Percentiles rank a stretch among this genome's conserved stretches.
phyloP scores from a whole-genome alignment of 2,329 filamentous ascomycete species.

The Colletotrichum sp. region DNA sequence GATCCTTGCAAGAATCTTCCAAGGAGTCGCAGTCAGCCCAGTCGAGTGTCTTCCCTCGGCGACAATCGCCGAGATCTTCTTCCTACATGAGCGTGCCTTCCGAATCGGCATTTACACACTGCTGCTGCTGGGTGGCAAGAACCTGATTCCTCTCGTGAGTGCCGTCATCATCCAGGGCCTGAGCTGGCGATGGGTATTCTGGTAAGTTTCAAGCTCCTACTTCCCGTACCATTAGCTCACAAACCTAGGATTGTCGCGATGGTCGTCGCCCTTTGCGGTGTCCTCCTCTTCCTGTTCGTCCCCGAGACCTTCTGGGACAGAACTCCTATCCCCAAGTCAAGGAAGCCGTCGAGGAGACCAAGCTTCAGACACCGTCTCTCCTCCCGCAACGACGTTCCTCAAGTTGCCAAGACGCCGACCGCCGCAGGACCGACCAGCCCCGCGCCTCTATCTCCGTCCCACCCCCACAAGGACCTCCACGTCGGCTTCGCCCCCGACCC shows the following conservation, averaged over 20 bases:
- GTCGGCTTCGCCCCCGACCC: conserved; percentile 35
- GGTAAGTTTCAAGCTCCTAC: conserved; percentile 50
- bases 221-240: conserved; percentile 23
- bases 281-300: conserved; percentile 85
- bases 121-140: conserved; percentile 88
- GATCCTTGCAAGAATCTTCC: conserved; percentile 81
- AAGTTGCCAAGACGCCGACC: background rate
- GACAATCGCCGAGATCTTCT: conserved; percentile 96
- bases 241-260: conserved; percentile 76
- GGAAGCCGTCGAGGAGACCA: conserved; percentile 44
- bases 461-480: conserved; percentile 31
- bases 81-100: conserved; percentile 91
- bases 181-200: conserved; percentile 92
- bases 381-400: conserved; percentile 29
- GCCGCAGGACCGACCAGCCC: background rate
- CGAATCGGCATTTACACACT: conserved; percentile 93
- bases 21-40: conserved; percentile 86
- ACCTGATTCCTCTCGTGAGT: conserved; percentile 84
- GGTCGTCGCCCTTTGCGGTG: conserved; percentile 72
- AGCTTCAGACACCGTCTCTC: conserved; percentile 54
- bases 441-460: background rate
- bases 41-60: conserved; percentile 93
- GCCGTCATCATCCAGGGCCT: conserved; percentile 80
- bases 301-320: conserved; percentile 97
- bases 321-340: conserved; percentile 59